Conservation (phyloP, 2,329 filamentous ascomycete species). For the Coniochaeta prunicola region DNA sequence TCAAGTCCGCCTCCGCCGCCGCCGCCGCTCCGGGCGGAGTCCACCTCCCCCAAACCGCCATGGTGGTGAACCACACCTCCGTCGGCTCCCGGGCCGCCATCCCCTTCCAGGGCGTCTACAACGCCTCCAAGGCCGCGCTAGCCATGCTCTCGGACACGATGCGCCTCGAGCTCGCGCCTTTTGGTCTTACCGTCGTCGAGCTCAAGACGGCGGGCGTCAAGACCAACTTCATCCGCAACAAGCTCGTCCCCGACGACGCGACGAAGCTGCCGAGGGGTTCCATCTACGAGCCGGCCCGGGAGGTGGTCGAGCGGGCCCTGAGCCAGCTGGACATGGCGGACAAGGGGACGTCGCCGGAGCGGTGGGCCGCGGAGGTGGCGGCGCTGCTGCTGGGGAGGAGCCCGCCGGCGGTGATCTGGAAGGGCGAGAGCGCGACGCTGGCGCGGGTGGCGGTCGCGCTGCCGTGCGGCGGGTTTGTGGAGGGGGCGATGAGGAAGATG, state of each 20-base stretch:
- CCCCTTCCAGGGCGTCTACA: constrained; percentile 31
- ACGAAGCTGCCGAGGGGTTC: constrained; percentile 15
- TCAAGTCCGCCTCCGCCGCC: constrained; percentile 5
- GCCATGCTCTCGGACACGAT: constrained; percentile 29
- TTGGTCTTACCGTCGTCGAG: constrained; percentile 25
- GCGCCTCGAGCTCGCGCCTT: constrained; percentile 29
- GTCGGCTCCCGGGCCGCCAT: constrained; percentile 25
- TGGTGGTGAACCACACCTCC: constrained; percentile 27
- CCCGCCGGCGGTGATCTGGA: constrained; percentile 15
- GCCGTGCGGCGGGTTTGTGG: constrained; percentile 11
- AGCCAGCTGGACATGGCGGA: constrained; percentile 10
- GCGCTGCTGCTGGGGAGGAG: constrained; percentile 8
- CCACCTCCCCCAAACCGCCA: constrained; percentile 9
- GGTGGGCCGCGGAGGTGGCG: constrained; percentile 16
- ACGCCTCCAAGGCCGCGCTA: constrained; percentile 34
- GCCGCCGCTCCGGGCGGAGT: neutral
- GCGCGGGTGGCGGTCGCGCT: constrained; percentile 10
- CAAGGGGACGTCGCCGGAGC: constrained; percentile 8
- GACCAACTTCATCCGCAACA: constrained; percentile 21
- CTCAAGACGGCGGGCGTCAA: constrained; percentile 23
- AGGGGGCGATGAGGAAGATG: constrained; percentile 14
- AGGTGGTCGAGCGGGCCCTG: constrained; percentile 15
- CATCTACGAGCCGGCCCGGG: constrained; percentile 13
- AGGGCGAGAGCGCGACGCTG: constrained; percentile 12
- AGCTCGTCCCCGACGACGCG: constrained; percentile 6